Evolutionary conservation across 2,329 filamentous ascomycete species (phyloP).

Genomic region (Nothopassalora personata): DNA sequence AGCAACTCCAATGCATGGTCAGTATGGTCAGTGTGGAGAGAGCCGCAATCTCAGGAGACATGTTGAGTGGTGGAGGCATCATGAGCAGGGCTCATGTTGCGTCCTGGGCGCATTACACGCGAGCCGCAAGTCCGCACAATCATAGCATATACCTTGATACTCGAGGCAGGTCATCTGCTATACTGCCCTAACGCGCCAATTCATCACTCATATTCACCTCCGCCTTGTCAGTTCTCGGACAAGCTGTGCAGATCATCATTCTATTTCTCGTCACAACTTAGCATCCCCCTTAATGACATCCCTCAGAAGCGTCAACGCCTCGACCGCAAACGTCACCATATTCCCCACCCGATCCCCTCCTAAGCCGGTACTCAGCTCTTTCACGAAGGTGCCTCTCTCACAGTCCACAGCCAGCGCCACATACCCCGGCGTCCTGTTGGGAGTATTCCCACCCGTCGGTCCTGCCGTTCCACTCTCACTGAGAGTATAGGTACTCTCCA

Average conservation of each 20-base stretch:
- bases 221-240: not conserved
- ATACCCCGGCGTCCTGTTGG: constrained; percentile 58
- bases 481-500: constrained; percentile 54
- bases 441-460: constrained; percentile 53
- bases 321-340: constrained; percentile 58
- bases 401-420: constrained; percentile 58
- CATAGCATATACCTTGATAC: too few species aligned
- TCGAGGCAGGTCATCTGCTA: too few species aligned
- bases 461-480: constrained; percentile 61
- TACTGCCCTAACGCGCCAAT: too few species aligned
- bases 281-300: constrained; percentile 50
- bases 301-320: constrained; percentile 51
- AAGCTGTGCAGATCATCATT: too few species aligned
- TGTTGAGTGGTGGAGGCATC: too few species aligned
- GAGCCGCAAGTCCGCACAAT: too few species aligned
- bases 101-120: too few species aligned
- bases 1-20: too few species aligned
- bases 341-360: constrained; percentile 52
- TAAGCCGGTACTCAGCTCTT: constrained; percentile 54
- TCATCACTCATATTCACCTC: not conserved
- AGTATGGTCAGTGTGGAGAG: too few species aligned
- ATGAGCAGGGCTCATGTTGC: too few species aligned
- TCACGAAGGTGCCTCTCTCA: constrained; percentile 47
- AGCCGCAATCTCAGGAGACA: too few species aligned
- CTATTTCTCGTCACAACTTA: constrained; percentile 10